These are phyloP conservation scores for Calophaca sinica DNA, from an alignment of 306 rosid genomes.

Conservation along the genomic window DNA sequence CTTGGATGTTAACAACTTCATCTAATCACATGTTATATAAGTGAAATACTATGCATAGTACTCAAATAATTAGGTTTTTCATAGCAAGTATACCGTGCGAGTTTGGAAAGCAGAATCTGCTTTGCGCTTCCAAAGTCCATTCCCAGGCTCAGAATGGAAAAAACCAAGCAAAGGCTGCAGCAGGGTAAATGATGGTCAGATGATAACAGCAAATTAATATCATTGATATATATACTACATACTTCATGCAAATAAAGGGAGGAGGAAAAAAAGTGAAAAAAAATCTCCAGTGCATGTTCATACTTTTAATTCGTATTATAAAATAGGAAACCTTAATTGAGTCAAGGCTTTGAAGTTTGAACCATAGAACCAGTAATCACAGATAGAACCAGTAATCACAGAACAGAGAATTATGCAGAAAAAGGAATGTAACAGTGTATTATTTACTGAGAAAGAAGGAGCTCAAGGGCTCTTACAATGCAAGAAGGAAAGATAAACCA, in stretches of 20 bases:
- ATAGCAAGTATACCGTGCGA: conserved; percentile 67
- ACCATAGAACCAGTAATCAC: no score
- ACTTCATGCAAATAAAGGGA: conserved; percentile 32
- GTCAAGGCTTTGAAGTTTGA: conserved; percentile 15
- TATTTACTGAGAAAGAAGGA: no score
- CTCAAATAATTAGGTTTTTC: conserved; percentile 18
- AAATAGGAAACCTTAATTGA: conserved; percentile 8
- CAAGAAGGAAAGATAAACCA: no score
- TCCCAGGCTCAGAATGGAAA: conserved; percentile 83
- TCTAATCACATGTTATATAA: conserved; percentile 8
- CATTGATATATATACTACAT: conserved; percentile 14
- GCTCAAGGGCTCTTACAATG: no score
- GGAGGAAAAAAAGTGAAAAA: not conserved
- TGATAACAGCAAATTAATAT: conserved; percentile 33
- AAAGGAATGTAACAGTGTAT: no score
- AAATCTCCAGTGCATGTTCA: not conserved
- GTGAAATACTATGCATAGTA: conserved; percentile 27
- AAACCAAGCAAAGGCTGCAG: conserved; percentile 86
- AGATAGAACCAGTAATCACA: no score
- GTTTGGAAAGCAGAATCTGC: conserved; percentile 76
- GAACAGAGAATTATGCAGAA: no score
- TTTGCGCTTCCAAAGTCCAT: conserved; percentile 96
- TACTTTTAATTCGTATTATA: not conserved
- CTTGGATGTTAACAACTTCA: conserved; percentile 2
- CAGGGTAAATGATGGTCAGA: conserved; percentile 37